These are phyloP conservation scores for Spergularia bocconei DNA, from an alignment of 148 eudicot genomes.

Conservation along the genomic window DNA sequence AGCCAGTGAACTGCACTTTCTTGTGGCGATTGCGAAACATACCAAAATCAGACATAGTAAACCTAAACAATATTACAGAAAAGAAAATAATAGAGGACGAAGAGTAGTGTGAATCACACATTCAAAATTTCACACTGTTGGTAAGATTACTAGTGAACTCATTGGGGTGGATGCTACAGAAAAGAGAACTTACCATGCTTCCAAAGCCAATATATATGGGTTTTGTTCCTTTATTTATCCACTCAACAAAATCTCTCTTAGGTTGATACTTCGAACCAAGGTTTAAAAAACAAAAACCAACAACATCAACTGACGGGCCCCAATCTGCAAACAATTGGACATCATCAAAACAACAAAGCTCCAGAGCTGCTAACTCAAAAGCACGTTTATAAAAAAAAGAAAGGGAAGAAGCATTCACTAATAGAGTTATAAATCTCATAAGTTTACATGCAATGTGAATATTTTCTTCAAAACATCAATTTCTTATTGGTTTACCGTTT, in stretches of 20 bases:
- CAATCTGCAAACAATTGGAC: slow-evolving; percentile 61
- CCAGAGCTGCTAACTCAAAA: slow-evolving; percentile 1
- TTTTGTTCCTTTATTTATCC: slow-evolving; percentile 75
- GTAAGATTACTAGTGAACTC: too few relatives aligned
- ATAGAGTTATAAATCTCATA: not conserved
- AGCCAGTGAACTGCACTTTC: too few relatives aligned
- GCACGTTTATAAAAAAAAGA: not conserved
- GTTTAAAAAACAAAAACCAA: slow-evolving; percentile 91
- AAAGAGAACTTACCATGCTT: slow-evolving; percentile 72
- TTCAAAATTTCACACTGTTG: too few relatives aligned
- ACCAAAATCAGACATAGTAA: too few relatives aligned
- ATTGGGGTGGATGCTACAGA: not conserved
- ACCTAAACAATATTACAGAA: too few relatives aligned
- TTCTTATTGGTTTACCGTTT: not conserved
- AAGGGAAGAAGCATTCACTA: too few relatives aligned
- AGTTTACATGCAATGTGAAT: not conserved
- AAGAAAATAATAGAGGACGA: too few relatives aligned
- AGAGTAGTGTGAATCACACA: too few relatives aligned
- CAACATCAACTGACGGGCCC: slow-evolving; percentile 90
- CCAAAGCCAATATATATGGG: slow-evolving; percentile 97
- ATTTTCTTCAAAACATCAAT: not conserved
- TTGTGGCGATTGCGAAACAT: too few relatives aligned
- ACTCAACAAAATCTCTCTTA: slow-evolving; percentile 53
- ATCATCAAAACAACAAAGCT: not conserved
- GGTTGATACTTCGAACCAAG: slow-evolving; percentile 79